Percentiles rank a stretch among this genome's conserved stretches.
Evolutionary conservation across 2,329 filamentous ascomycete genomes (phyloP).

Genomic region (Lithohypha guttulata): DNA sequence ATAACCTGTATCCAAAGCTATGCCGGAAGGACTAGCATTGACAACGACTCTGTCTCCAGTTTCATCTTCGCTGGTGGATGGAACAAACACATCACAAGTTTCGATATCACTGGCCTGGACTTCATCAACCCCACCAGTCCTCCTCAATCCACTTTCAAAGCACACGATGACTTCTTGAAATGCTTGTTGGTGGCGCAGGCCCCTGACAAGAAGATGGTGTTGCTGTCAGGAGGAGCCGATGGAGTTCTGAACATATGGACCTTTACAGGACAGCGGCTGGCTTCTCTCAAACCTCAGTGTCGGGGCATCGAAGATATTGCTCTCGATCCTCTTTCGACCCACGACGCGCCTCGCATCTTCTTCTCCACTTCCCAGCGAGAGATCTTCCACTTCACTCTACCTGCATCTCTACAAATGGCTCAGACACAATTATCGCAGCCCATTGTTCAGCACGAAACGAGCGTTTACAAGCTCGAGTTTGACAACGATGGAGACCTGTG

Average conservation of each 20-base stretch:
- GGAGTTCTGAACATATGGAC: slow-evolving; percentile 80
- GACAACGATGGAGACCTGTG: slow-evolving; percentile 66
- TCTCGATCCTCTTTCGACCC: slow-evolving; percentile 56
- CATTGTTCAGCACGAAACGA: slow-evolving; percentile 78
- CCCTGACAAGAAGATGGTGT: slow-evolving; percentile 49
- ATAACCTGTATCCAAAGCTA: slow-evolving; percentile 5
- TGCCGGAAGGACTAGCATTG: slow-evolving; percentile 37
- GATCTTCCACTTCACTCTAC: slow-evolving; percentile 54
- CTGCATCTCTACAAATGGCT: slow-evolving; percentile 21
- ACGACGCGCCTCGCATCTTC: slow-evolving; percentile 43
- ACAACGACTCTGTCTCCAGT: slow-evolving; percentile 57
- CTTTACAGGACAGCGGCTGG: slow-evolving; percentile 53
- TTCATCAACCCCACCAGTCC: slow-evolving; percentile 31
- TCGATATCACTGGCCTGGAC: slow-evolving; percentile 43
- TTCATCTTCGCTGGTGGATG: slow-evolving; percentile 77
- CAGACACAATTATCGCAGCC: slow-evolving; percentile 42
- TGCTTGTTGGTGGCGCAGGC: slow-evolving; percentile 51
- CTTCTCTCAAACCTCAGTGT: slow-evolving; percentile 66
- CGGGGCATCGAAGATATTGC: slow-evolving; percentile 71
- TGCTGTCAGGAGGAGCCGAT: slow-evolving; percentile 68
- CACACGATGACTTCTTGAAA: slow-evolving; percentile 69
- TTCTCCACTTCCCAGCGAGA: slow-evolving; percentile 72
- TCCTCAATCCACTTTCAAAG: slow-evolving; percentile 15
- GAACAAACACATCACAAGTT: slow-evolving; percentile 88
- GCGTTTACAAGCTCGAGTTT: slow-evolving; percentile 71